phyloP scores from a whole-genome alignment of 2,329 filamentous ascomycete species.

The Scopulariopsis brevicaulis region DNA sequence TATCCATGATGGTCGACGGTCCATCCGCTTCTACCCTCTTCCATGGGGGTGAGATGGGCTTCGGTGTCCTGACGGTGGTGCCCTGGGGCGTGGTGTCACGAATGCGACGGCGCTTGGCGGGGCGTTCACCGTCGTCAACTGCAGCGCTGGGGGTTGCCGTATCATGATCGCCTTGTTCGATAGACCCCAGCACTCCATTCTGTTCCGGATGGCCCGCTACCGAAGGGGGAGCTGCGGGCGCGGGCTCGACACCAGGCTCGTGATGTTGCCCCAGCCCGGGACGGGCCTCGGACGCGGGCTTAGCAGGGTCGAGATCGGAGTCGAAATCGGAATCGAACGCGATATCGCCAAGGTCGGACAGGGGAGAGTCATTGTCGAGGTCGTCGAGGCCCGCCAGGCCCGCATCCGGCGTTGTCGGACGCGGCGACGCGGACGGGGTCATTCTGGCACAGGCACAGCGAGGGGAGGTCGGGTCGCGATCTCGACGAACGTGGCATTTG shows the following conservation, averaged over 20 bases:
- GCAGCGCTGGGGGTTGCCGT: slow-evolving; percentile 14
- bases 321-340: slow-evolving; percentile 7
- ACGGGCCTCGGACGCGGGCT: slow-evolving; percentile 3
- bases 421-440: slow-evolving; percentile 46
- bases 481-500: slow-evolving; percentile 49
- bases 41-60: slow-evolving; percentile 78
- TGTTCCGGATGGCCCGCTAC: not conserved
- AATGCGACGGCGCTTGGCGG: slow-evolving; percentile 55
- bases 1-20: slow-evolving; percentile 71
- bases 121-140: slow-evolving; percentile 30
- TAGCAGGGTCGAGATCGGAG: slow-evolving; percentile 9
- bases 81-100: slow-evolving; percentile 29
- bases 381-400: slow-evolving; percentile 14
- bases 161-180: slow-evolving; percentile 5
- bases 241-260: slow-evolving; percentile 8
- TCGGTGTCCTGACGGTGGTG: slow-evolving; percentile 20
- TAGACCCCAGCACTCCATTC: slow-evolving; percentile 10
- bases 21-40: slow-evolving; percentile 77
- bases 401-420: slow-evolving; percentile 27
- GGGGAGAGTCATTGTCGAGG: slow-evolving; percentile 7
- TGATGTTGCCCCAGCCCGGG: slow-evolving; percentile 7
- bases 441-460: slow-evolving; percentile 37
- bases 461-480: slow-evolving; percentile 36
- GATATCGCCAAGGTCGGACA: slow-evolving; percentile 3
- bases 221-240: not conserved